Base-by-base conservation (phyloP, 1,139 yeast genomes). In the Diutina rugosa region DNA sequence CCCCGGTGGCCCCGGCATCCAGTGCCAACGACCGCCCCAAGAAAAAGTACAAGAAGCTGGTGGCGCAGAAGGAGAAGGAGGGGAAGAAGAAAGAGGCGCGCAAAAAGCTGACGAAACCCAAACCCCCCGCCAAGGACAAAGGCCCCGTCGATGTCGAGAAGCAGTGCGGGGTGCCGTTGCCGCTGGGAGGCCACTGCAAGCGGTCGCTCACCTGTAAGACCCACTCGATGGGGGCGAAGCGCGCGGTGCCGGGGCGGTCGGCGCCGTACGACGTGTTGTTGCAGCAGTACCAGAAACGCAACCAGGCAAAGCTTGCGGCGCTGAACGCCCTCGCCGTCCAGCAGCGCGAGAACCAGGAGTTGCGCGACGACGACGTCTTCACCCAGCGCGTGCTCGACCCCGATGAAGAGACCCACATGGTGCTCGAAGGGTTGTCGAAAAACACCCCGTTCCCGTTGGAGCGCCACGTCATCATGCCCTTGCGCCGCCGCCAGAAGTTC, bases 181-280 rank as follows among this genome's bases (percentile, higher is more conserved):
- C 97, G 0, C 86, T 86, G 60, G 98, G 98, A 10, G 96, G 95
- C 0, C 84, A 84, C 64, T 93, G 99, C 76, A 97, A 97, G 6
- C 79, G 99, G 57, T 90, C 97, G 0, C 76, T 93, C 60, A 93
- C 99, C 0, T 93, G 99, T 77, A 93, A 93, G 67, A 90, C 98
- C 0, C 99, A 93, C 69, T 89, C 97, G 0, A 91, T 93, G 97
- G 97, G 97, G 32, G 96, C 97, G 29, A 93, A 93, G 65, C 80
- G 99, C 63, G 93, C 97, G 1, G 99, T 93, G 29, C 83, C 83
- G 38, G 99, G 99, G 6, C 79, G 99, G 63, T 84, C 95, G 56
- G 91, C 95, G 8, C 91, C 97, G 0, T 93, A 90, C 69, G 99
- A 93, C 70, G 84, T 84, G 30, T 74, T 93, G 56, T 74, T 93